Conservation (phyloP, 805 yeast genomes). For the Metschnikowia rubicola region DNA sequence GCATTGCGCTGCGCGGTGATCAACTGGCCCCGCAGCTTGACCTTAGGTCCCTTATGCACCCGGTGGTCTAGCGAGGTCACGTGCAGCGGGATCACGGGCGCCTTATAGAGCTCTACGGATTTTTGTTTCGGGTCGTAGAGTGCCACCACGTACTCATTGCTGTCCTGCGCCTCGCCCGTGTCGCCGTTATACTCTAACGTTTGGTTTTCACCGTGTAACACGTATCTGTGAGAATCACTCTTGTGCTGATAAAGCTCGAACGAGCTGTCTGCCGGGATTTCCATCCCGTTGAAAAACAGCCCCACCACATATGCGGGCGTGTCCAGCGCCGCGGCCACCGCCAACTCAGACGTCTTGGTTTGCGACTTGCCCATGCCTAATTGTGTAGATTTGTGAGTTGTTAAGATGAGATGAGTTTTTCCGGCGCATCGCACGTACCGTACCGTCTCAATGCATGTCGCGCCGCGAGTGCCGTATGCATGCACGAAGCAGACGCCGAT, state of each 20-base stretch:
- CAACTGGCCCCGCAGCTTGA: conserved; percentile 52
- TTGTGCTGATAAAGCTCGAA: conserved; percentile 62
- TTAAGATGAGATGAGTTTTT: not conserved
- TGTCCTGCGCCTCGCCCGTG: conserved; percentile 28
- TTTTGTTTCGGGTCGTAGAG: conserved; percentile 68
- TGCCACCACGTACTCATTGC: conserved; percentile 65
- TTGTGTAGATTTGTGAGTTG: not conserved
- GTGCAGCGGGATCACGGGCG: conserved; percentile 59
- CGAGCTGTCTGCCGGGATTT: conserved; percentile 52
- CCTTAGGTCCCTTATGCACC: conserved; percentile 55
- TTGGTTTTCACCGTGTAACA: conserved; percentile 76
- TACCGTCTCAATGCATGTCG: not conserved
- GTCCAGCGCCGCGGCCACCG: conserved; percentile 37
- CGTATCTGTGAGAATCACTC: conserved; percentile 34
- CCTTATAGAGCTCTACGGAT: conserved; percentile 58
- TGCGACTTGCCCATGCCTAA: conserved; percentile 25
- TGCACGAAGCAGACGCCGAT: no score
- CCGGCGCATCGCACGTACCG: conserved; percentile 13
- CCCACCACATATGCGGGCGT: conserved; percentile 55
- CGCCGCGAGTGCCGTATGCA: not conserved
- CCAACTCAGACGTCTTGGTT: conserved; percentile 39
- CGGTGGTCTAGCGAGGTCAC: conserved; percentile 63
- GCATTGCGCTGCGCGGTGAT: conserved; percentile 67
- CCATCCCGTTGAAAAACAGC: conserved; percentile 76
- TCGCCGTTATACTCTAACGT: conserved; percentile 71